Conservation (phyloP, 164 flowering plant genomes). For the Annona cherimola region DNA sequence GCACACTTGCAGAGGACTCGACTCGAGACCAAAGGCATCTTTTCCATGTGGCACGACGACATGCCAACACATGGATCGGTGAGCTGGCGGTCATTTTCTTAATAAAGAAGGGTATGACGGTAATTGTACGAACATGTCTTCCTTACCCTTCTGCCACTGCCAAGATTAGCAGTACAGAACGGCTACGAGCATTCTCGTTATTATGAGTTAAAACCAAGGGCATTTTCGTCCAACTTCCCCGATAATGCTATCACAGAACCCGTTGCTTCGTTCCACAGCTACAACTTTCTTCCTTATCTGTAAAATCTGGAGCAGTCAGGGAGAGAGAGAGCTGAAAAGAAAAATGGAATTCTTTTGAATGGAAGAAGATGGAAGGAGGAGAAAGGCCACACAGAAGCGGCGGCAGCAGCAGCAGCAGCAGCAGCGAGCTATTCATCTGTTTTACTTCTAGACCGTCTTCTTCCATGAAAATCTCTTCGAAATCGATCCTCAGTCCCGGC, state of each 20-base stretch:
- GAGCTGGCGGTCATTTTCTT: too few relatives aligned
- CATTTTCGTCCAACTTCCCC: not conserved
- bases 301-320: not conserved
- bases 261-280: not conserved
- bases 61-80: too few relatives aligned
- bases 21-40: too few relatives aligned
- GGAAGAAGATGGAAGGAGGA: slow-evolving; percentile 19
- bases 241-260: not conserved
- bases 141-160: too few relatives aligned
- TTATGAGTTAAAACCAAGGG: not conserved
- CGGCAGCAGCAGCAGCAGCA: slow-evolving; percentile 13
- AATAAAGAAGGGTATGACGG: too few relatives aligned
- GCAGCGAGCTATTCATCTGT: slow-evolving; percentile 67
- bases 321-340: not conserved
- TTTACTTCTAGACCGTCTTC: slow-evolving; percentile 67
- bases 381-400: slow-evolving; percentile 26
- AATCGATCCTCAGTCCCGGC: slow-evolving; percentile 61
- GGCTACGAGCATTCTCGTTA: slow-evolving; percentile 1
- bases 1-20: too few relatives aligned
- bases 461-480: slow-evolving; percentile 57
- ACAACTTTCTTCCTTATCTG: slow-evolving; percentile 3
- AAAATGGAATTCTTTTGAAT: not conserved
- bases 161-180: not conserved
- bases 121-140: too few relatives aligned
- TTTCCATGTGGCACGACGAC: too few relatives aligned